Base-by-base conservation (phyloP, 2,329 filamentous ascomycete species). In the Aurifilum marmelostoma region DNA sequence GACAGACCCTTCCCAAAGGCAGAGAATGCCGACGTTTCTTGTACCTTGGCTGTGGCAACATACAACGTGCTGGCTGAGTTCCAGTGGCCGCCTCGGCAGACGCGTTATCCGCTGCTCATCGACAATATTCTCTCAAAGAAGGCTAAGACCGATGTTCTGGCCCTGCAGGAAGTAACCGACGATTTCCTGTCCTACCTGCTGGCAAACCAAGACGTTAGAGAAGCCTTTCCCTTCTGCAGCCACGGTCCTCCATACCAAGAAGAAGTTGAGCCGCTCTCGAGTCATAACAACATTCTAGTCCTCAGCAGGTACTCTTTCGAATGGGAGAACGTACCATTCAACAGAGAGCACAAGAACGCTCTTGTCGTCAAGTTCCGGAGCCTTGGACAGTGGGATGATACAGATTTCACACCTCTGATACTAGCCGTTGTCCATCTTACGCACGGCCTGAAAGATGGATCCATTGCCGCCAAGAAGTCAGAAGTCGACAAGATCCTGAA, bases 161-260 rank as follows among this genome's bases (percentile, higher is more conserved):
- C 87, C 3, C 80, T 92, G 6, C 84, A 91, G 75, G 89, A 91
- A 77, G 86, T 91, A 1, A 89, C 88, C 0, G 88, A 91, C 71
- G 82, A 87, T 54, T 90, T 91, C 70, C 81, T 92, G 0, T 81
- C 82, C 0, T 83, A 82, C 68, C 78, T 92, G 0, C 83, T 91
- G 1, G 73, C 75, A 2, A 76, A 86, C 67, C 69, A 77, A 2
- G 73, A 77, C 2, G 79, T 91, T 32, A 81, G 81, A 37, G 72
- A 76, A 14, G 77, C 75, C 1, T 91, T 89, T 71, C 81, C 83
- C 1, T 91, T 84, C 74, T 77, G 80, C n/a, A 88, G 87, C 1
- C 84, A 89, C 74, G 87, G 83, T 0, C 85, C 88, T 1, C 86
- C 88, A 0, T 75, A 79, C 9, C 84, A 89, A 71, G 34, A 75